A percentile compares a stretch with the other conserved stretches of the same genome.
These are phyloP conservation scores for Sugiyamaella floridensis DNA, from an alignment of 805 yeast genomes.

Conservation along the genomic window DNA sequence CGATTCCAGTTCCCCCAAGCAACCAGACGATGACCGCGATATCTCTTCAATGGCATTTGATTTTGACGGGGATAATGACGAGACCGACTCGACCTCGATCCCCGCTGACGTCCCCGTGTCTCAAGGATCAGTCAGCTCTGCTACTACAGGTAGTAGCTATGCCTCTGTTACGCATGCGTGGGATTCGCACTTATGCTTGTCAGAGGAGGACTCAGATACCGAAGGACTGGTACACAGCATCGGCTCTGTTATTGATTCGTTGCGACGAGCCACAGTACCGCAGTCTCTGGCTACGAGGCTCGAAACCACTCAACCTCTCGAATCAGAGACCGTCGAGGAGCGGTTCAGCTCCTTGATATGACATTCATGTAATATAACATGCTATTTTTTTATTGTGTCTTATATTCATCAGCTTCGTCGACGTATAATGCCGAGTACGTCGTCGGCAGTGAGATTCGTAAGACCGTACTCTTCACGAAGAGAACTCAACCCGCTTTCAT, in stretches of 20 bases:
- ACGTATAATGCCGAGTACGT: constrained; percentile 10
- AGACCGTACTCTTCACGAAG: constrained; percentile 4
- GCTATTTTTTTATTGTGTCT: too few relatives aligned
- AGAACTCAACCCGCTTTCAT: neutral
- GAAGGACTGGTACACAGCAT: constrained; percentile 19
- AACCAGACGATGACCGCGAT: constrained; percentile 5
- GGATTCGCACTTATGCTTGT: constrained; percentile 15
- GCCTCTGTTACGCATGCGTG: constrained; percentile 12
- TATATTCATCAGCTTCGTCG: neutral
- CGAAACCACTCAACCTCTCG: neutral
- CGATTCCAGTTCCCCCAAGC: neutral
- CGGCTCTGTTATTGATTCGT: constrained; percentile 19
- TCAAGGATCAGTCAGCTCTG: neutral
- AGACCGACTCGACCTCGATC: neutral
- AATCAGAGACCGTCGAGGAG: neutral
- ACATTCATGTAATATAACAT: neutral
- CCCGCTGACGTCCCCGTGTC: too few relatives aligned
- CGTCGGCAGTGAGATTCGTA: constrained; percentile 5
- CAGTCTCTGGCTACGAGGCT: neutral
- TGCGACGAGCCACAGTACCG: constrained; percentile 11
- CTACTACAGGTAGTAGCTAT: neutral
- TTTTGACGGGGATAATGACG: constrained; percentile 1
- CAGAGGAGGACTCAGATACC: constrained; percentile 18
- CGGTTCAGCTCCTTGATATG: neutral
- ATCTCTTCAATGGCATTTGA: constrained; percentile 13